Percentiles rank a stretch among this genome's conserved stretches.
Evolutionary conservation across 768 basidiomycete species (phyloP).

Genomic region (Suillus spraguei): DNA sequence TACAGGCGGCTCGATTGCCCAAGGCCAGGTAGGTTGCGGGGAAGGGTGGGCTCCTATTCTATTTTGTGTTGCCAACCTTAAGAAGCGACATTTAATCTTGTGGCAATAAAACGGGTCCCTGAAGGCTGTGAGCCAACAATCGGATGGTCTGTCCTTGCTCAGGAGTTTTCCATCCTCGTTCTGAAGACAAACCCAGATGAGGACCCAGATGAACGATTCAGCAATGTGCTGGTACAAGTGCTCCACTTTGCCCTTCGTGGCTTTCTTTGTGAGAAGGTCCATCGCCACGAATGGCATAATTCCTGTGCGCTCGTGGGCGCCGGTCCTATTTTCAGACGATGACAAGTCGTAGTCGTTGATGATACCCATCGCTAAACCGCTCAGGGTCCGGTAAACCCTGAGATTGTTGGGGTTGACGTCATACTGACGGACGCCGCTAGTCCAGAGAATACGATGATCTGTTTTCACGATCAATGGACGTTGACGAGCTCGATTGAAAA

Average conservation of each 20-base stretch:
- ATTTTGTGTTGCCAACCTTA: background rate
- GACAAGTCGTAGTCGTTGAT: constrained; percentile 35
- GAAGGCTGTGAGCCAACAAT: background rate
- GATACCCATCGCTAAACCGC: constrained; percentile 21
- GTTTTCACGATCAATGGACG: background rate
- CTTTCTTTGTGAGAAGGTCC: constrained; percentile 25
- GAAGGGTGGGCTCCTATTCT: background rate
- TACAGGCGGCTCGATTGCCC: too few species aligned
- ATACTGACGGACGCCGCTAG: constrained; percentile 25
- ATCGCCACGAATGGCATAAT: constrained; percentile 38
- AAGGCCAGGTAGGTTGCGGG: too few species aligned
- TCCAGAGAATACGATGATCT: constrained; percentile 34
- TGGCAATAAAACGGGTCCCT: background rate
- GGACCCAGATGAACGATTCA: constrained; percentile 37
- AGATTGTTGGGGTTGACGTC: constrained; percentile 36
- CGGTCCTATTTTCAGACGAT: constrained; percentile 11
- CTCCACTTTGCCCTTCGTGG: constrained; percentile 17
- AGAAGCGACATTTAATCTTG: background rate
- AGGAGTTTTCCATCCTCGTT: background rate
- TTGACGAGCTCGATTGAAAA: background rate
- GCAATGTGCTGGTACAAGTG: constrained; percentile 34
- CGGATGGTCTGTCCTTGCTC: background rate
- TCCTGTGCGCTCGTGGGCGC: constrained; percentile 23
- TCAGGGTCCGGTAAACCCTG: constrained; percentile 25
- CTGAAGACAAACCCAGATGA: constrained; percentile 17